phyloP scores from a whole-genome alignment of 192 early-diverging fungal species.

The Pilobolus umbonatus region DNA sequence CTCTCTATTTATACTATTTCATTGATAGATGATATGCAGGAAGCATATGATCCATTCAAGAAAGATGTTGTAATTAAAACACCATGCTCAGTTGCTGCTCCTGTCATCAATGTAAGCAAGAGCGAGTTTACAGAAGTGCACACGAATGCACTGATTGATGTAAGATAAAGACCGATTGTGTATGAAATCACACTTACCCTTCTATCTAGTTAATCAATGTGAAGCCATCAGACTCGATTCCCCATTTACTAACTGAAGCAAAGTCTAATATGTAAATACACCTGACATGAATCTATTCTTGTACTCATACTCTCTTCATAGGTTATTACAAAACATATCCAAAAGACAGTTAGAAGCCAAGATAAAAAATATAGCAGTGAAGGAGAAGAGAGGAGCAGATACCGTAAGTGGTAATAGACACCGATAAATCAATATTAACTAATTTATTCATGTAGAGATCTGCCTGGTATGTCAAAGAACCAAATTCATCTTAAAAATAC shows the following conservation, averaged over 20 bases:
- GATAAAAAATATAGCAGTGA: conserved; percentile 30
- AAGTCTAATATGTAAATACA: conserved; percentile 15
- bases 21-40: background rate
- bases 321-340: conserved; percentile 18
- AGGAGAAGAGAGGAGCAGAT: conserved; percentile 34
- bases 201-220: conserved; percentile 17
- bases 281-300: background rate
- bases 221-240: conserved; percentile 16
- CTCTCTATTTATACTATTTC: background rate
- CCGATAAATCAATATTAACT: background rate
- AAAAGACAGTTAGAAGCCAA: conserved; percentile 30
- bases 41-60: conserved; percentile 15
- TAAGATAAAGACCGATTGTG: background rate
- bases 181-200: background rate
- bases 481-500: conserved; percentile 7
- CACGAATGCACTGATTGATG: conserved; percentile 19
- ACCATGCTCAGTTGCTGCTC: background rate
- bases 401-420: conserved; percentile 17
- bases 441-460: conserved; percentile 13
- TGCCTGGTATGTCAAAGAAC: conserved; percentile 21
- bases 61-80: background rate
- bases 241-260: conserved; percentile 23
- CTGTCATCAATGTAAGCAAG: background rate
- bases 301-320: conserved; percentile 2
- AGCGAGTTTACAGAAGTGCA: conserved; percentile 18